Percentiles rank a stretch among this genome's conserved stretches.
Conservation (phyloP, 495 filamentous ascomycete genomes). For the Hypoxylon fuscum region DNA sequence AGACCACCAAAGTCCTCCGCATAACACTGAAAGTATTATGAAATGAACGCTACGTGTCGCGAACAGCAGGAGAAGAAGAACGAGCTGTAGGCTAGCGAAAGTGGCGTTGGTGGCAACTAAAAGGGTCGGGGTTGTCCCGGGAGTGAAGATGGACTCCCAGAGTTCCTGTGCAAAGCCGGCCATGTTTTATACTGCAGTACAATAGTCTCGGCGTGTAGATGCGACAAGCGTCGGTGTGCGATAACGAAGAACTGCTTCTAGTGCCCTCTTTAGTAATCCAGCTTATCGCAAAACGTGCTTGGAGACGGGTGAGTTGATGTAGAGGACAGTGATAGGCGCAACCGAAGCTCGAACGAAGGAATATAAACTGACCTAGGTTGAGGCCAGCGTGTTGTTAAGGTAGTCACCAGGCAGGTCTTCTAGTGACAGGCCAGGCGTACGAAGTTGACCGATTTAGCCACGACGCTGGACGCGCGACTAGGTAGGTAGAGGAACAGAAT, state of each 20-base stretch:
- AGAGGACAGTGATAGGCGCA: neutral
- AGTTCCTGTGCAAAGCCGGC: constrained; percentile 81
- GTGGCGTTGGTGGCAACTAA: constrained; percentile 89
- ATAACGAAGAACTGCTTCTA: constrained; percentile 11
- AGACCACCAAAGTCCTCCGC: constrained; percentile 83
- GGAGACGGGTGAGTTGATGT: neutral
- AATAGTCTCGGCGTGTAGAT: constrained; percentile 26
- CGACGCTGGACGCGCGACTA: constrained; percentile 29
- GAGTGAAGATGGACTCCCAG: constrained; percentile 90
- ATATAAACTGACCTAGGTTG: constrained; percentile 17
- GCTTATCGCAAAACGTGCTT: constrained; percentile 3
- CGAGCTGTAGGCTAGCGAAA: constrained; percentile 83
- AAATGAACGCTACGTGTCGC: constrained; percentile 92
- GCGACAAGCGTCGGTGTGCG: constrained; percentile 39
- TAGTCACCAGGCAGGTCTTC: constrained; percentile 15
- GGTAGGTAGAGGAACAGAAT: too few species aligned
- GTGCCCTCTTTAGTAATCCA: constrained; percentile 3
- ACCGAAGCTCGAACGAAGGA: neutral
- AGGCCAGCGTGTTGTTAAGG: constrained; percentile 35
- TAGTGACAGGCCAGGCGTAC: constrained; percentile 15
- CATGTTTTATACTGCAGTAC: constrained; percentile 61
- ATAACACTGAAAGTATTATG: constrained; percentile 77
- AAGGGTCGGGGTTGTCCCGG: constrained; percentile 86
- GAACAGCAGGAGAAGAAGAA: constrained; percentile 78
- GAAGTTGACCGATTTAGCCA: constrained; percentile 36